Evolutionary conservation across 257 asterid genomes (phyloP), one percentile per base, ranked within the genome.

Genomic region (Nicotiana obtusifolia): DNA sequence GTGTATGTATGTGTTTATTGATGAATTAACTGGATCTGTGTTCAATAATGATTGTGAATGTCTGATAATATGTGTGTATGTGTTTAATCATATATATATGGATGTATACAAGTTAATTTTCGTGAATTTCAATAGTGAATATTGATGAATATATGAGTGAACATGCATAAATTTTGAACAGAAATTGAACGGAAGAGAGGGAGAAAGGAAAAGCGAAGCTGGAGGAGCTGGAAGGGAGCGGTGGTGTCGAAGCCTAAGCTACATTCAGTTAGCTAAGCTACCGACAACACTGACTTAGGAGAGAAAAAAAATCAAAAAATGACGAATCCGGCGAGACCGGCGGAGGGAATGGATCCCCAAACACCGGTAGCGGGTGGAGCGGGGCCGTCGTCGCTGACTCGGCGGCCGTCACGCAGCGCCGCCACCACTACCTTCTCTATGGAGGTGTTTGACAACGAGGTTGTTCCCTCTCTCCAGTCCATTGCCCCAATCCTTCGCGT

Each of bases 371-470:
- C 47, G 47, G 77, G 77, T 0, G 60, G 37, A 7, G 62, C 20
- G 5, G 79, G 79, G 16, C 87, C 64, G 56, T 88, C 94, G 82
- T 49, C 95, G 28, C 86, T 95, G 82, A 83, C 90, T 56, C 87
- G 98, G 83, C 90, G 94, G 67, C 91, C 98, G 26, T 95, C 99
- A 6, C 95, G 99, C 17, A 91, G 98, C 69, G 95, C 95, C 11
- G 93, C 99, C 81, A 90, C 91, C 68, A 94, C 99, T 9, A 87
- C 91, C 52, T 90, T 94, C 86, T 92, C 99, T 1, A 89, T 91
- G 95, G 99, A 95, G 84, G 99, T 95, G 9, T 95, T 95, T 80
- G 98, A 95, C 81, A 94, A 89, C 10, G 99, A 95, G 89, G 98
- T 95, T 30, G 99, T 95, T 10, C 99, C 99, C 10, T 94, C 99